Base-by-base conservation (phyloP, 352 stramenopile genomes). In the Plasmopara viticola region DNA sequence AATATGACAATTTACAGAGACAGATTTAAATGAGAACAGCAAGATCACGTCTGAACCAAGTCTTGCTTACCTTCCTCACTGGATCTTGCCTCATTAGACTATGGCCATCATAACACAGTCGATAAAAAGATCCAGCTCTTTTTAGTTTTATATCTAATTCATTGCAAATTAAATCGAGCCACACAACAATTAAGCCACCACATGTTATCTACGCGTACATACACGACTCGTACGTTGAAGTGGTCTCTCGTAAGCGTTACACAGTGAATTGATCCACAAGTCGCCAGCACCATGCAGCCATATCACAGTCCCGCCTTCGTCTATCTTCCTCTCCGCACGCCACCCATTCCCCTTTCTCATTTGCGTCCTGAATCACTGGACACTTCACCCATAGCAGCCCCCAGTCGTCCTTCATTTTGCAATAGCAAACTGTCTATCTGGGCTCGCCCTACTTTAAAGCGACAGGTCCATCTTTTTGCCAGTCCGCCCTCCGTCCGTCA, bases 391-490 rank as follows among this genome's bases (percentile, higher is more conserved):
- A 25, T 25, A 25, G 20, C 20, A 25, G 1, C 20, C 42, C 50
- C 38, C 34, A 54, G 31, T 48, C 30, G 41, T 31, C 33, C 37
- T 31, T 42, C 5, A 31, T 20, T 17, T 30, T 13, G 35, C 52
- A 47, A 53, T 39, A 56, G 51, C 38, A 60, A 60, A 61, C 60
- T 45, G 60, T 64, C 60, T 68, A 57, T 68, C 60, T 68, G 60
- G 60, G 49, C 57, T 50, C 12, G 43, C 44, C 43, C 41, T 39
- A 14, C 18, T 6, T 56, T 48, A 62, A 56, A 60, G 49, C 60
- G 60, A 63, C 53, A 62, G 59, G 59, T 53, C 44, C 51, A 45
- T 35, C n/a, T 41, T 41, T n/a, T 17, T 15, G 9, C 39, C 15
- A 31, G 33, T 53, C 30, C 31, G 39, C 48, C 10, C 40, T 37